These are phyloP conservation scores for Phytophthora fragariaefolia DNA, from an alignment of 352 stramenopile species.

Conservation along the genomic window DNA sequence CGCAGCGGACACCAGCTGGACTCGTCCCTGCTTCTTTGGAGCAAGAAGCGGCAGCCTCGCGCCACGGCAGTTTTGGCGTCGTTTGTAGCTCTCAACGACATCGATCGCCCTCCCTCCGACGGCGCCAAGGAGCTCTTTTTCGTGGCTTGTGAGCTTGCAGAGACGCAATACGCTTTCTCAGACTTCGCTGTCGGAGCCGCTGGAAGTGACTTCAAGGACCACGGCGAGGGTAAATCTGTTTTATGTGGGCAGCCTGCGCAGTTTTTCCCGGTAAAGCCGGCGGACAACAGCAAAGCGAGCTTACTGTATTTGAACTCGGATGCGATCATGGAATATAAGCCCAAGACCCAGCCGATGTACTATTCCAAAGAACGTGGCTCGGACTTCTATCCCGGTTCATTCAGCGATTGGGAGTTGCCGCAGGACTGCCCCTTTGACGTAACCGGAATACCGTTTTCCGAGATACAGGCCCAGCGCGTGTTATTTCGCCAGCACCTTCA, in stretches of 20 bases:
- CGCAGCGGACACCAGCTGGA: constrained; percentile 64
- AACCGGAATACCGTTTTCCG: constrained; percentile 34
- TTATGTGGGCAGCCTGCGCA: constrained; percentile 59
- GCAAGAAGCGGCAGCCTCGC: constrained; percentile 50
- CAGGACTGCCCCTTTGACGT: constrained; percentile 54
- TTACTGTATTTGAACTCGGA: constrained; percentile 59
- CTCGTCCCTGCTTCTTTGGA: constrained; percentile 68
- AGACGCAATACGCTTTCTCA: constrained; percentile 58
- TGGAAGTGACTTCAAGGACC: constrained; percentile 36
- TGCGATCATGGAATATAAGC: constrained; percentile 46
- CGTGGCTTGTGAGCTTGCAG: constrained; percentile 58
- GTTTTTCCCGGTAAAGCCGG: constrained; percentile 39
- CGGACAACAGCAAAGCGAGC: constrained; percentile 19
- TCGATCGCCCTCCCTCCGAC: constrained; percentile 45
- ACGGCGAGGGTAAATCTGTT: constrained; percentile 34
- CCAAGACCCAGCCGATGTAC: constrained; percentile 37
- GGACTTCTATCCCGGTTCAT: constrained; percentile 43
- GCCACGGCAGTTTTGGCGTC: constrained; percentile 56
- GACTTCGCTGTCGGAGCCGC: constrained; percentile 53
- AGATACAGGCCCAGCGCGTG: constrained; percentile 35
- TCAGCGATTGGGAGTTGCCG: constrained; percentile 37
- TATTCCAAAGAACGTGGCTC: constrained; percentile 41
- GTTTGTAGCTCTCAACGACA: constrained; percentile 45
- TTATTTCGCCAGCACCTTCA: constrained; percentile 44
- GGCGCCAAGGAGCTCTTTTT: constrained; percentile 68